A percentile compares a stretch with the other conserved stretches of the same genome.
These are phyloP conservation scores for Euclidium syriacum DNA, from an alignment of 345 rosid species.

Conservation along the genomic window DNA sequence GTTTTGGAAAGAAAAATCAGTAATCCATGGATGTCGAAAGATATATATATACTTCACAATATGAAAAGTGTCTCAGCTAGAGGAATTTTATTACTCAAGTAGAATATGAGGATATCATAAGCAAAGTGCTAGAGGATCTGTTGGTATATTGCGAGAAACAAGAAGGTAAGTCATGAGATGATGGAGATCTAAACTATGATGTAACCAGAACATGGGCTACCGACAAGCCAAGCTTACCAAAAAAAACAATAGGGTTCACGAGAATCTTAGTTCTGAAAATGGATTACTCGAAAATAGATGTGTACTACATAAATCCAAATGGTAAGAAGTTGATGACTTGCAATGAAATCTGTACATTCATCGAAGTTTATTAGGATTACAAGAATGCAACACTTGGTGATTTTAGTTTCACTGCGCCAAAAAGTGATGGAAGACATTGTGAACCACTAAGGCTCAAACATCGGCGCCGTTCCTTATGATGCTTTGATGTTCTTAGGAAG, in stretches of 20 bases:
- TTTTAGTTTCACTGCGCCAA: constrained; percentile 46
- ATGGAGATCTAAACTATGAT: constrained; percentile 57
- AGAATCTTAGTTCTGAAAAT: constrained; percentile 53
- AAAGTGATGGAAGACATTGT: constrained; percentile 64
- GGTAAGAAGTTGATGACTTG: constrained; percentile 62
- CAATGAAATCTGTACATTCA: constrained; percentile 43
- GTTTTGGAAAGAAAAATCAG: not conserved
- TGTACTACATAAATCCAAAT: constrained; percentile 53
- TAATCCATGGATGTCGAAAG: constrained; percentile 28
- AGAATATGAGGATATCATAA: constrained; percentile 65
- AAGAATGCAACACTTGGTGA: constrained; percentile 37
- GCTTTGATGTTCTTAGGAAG: no score
- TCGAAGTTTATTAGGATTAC: constrained; percentile 37
- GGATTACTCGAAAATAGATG: constrained; percentile 68
- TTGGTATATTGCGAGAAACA: constrained; percentile 42
- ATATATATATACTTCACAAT: constrained; percentile 61
- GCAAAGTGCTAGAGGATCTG: constrained; percentile 37
- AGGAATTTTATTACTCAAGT: constrained; percentile 44
- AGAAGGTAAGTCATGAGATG: constrained; percentile 45
- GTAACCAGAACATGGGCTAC: constrained; percentile 34
- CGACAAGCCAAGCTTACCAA: constrained; percentile 65
- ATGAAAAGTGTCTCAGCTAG: constrained; percentile 58
- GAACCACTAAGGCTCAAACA: no score
- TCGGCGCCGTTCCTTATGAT: no score
- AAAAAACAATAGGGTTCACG: constrained; percentile 62